These are phyloP conservation scores for Ophiostoma tasmaniense DNA, from an alignment of 2,329 filamentous ascomycete genomes.

Conservation along the genomic window DNA sequence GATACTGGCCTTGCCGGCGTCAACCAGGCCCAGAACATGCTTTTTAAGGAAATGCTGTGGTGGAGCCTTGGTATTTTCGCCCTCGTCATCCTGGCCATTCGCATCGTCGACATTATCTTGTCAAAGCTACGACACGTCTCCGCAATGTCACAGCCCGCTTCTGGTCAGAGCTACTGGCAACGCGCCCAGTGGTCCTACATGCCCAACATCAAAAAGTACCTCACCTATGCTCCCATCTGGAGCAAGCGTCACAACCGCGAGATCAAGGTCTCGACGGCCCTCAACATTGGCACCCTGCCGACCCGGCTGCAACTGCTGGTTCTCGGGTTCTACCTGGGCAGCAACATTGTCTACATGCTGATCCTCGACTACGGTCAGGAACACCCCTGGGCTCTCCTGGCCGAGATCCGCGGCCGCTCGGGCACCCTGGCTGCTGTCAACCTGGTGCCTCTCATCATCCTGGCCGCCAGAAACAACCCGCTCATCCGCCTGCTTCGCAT, in stretches of 20 bases:
- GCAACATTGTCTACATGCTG: slow-evolving; percentile 56
- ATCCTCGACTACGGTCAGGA: slow-evolving; percentile 49
- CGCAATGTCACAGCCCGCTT: slow-evolving; percentile 45
- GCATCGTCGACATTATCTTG: slow-evolving; percentile 46
- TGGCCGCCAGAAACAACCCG: slow-evolving; percentile 89
- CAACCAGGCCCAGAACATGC: slow-evolving; percentile 48
- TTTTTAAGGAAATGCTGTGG: slow-evolving; percentile 51
- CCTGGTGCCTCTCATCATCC: slow-evolving; percentile 81
- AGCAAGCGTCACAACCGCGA: slow-evolving; percentile 56
- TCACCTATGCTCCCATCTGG: slow-evolving; percentile 56
- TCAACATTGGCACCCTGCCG: slow-evolving; percentile 52
- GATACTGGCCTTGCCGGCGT: slow-evolving; percentile 51
- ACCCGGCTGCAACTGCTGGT: slow-evolving; percentile 55
- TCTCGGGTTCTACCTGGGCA: slow-evolving; percentile 47
- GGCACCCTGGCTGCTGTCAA: slow-evolving; percentile 81
- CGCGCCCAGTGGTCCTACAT: slow-evolving; percentile 50
- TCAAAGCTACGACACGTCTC: slow-evolving; percentile 50
- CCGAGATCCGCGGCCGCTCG: slow-evolving; percentile 76
- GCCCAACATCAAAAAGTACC: slow-evolving; percentile 52
- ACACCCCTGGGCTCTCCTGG: slow-evolving; percentile 58
- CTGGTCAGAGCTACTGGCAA: slow-evolving; percentile 53
- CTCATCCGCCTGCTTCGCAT: slow-evolving; percentile 73
- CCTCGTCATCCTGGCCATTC: slow-evolving; percentile 44
- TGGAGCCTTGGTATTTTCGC: slow-evolving; percentile 51
- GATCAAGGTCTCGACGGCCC: slow-evolving; percentile 35